A percentile compares a stretch with the other conserved stretches of the same genome.
Conservation (phyloP, 768 basidiomycete genomes). For the Suillus subalutaceus region DNA sequence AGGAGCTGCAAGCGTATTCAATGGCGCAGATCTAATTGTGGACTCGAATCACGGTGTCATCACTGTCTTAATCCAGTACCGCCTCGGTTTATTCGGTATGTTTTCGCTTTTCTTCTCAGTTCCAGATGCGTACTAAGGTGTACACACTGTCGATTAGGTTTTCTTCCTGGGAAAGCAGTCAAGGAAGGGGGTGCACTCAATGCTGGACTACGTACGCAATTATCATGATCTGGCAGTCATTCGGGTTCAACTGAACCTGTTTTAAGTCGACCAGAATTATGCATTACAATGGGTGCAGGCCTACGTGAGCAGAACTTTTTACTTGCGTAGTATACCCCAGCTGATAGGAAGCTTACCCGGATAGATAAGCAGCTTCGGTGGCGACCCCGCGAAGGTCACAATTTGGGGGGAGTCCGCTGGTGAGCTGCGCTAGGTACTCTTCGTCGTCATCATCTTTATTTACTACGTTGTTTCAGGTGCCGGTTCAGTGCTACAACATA, state of each 20-base stretch:
- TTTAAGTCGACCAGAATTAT: constrained; percentile 39
- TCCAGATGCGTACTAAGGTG: not conserved
- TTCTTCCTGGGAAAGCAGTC: constrained; percentile 45
- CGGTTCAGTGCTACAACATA: constrained; percentile 53
- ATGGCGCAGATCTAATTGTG: constrained; percentile 29
- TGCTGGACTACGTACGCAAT: constrained; percentile 47
- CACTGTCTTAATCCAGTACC: constrained; percentile 36
- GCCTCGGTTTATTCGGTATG: constrained; percentile 36
- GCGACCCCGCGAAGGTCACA: constrained; percentile 33
- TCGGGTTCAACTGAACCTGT: not conserved
- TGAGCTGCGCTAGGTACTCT: not conserved
- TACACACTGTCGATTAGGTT: constrained; percentile 31
- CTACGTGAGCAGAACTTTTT: constrained; percentile 23
- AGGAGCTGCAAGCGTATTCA: constrained; percentile 19
- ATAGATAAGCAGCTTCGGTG: constrained; percentile 38
- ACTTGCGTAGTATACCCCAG: not conserved
- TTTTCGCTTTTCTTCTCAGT: not conserved
- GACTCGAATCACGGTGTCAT: constrained; percentile 30
- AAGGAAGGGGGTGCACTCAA: constrained; percentile 48
- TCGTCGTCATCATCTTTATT: not conserved
- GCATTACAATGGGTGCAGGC: constrained; percentile 40
- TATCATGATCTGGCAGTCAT: not conserved
- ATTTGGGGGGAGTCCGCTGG: constrained; percentile 39
- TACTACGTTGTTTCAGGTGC: constrained; percentile 34
- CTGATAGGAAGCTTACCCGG: not conserved